phyloP scores from a whole-genome alignment of 78 protist species.

The Anaeramoeba flamelloides region DNA sequence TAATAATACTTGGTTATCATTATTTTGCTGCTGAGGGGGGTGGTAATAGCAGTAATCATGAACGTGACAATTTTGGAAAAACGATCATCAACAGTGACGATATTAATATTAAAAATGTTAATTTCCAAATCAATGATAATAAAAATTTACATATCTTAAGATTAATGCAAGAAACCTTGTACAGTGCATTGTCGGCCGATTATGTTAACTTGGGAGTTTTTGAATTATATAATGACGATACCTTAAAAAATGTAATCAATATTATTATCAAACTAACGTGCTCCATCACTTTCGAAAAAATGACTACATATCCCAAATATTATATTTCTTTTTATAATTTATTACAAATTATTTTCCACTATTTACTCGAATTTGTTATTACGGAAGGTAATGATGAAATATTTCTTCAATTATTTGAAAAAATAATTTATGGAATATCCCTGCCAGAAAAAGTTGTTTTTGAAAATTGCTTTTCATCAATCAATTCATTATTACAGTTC shows the following conservation, averaged over 20 bases:
- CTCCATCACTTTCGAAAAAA: constrained; percentile 5
- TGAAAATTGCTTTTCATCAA: too few species aligned
- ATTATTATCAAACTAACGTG: constrained; percentile 9
- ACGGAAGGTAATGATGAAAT: too few species aligned
- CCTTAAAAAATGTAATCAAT: constrained; percentile 21
- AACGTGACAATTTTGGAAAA: neutral
- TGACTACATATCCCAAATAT: too few species aligned
- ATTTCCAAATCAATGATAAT: too few species aligned
- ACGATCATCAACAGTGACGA: neutral
- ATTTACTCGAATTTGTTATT: too few species aligned
- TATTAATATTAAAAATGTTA: neutral
- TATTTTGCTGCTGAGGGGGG: neutral
- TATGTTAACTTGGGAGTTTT: constrained; percentile 53
- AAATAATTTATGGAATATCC: too few species aligned
- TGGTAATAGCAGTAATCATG: neutral
- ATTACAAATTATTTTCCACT: too few species aligned
- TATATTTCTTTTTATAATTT: too few species aligned
- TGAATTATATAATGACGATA: constrained; percentile 32
- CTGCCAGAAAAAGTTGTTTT: too few species aligned
- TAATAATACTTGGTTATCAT: constrained; percentile 5
- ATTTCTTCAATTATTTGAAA: too few species aligned
- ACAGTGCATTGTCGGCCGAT: constrained; percentile 22
- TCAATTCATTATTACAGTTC: too few species aligned
- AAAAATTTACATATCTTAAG: too few species aligned
- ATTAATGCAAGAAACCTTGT: constrained; percentile 6